These are phyloP conservation scores for Blastobotrys attinorum DNA, from an alignment of 805 yeast species.

Conservation along the genomic window DNA sequence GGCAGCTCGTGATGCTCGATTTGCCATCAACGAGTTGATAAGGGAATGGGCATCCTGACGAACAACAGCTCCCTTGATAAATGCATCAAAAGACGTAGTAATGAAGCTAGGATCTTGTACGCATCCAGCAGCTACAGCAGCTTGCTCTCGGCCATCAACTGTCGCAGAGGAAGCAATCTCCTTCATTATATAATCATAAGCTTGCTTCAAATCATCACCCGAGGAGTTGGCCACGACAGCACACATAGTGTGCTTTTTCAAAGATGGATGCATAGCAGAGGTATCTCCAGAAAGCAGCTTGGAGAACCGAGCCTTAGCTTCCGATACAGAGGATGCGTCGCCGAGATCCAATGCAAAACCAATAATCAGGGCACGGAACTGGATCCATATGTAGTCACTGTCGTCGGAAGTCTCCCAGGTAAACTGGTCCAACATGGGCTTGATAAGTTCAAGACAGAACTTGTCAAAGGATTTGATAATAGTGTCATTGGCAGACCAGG, in stretches of 20 bases:
- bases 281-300: slow-evolving; percentile 38
- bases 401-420: slow-evolving; percentile 56
- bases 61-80: slow-evolving; percentile 36
- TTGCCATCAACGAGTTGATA: slow-evolving; percentile 39
- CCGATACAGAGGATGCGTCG: slow-evolving; percentile 38
- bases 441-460: slow-evolving; percentile 47
- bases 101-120: slow-evolving; percentile 33
- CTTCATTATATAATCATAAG: slow-evolving; percentile 36
- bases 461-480: slow-evolving; percentile 41
- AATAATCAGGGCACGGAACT: slow-evolving; percentile 55
- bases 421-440: slow-evolving; percentile 39
- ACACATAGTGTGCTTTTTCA: slow-evolving; percentile 38
- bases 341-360: slow-evolving; percentile 50
- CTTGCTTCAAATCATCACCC: slow-evolving; percentile 28
- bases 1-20: slow-evolving; percentile 34
- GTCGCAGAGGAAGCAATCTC: slow-evolving; percentile 45
- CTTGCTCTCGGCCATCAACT: slow-evolving; percentile 50
- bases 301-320: slow-evolving; percentile 33
- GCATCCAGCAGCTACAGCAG: slow-evolving; percentile 48
- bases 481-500: slow-evolving; percentile 33
- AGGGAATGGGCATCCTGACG: slow-evolving; percentile 52
- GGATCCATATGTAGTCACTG: slow-evolving; percentile 54
- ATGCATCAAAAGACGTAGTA: slow-evolving; percentile 32
- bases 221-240: slow-evolving; percentile 34
- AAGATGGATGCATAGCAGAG: slow-evolving; percentile 42